Conservation (phyloP, 129 eudicot species). For the Chrysanthemum makinoi region DNA sequence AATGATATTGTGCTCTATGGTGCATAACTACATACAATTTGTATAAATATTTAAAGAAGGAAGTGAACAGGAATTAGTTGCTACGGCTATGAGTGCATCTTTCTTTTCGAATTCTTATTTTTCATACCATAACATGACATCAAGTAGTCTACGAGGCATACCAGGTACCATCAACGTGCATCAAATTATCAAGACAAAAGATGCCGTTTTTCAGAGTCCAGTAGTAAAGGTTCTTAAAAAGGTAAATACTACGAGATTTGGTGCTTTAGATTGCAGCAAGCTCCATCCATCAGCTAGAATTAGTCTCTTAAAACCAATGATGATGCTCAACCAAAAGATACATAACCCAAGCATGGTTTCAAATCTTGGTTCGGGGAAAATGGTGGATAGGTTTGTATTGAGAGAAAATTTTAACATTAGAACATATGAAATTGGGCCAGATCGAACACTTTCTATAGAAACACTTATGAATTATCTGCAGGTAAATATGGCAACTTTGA, state of each 20-base stretch:
- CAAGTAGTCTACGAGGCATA: background rate
- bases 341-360: slow-evolving; percentile 47
- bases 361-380: slow-evolving; percentile 67
- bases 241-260: slow-evolving; percentile 57
- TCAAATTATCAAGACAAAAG: slow-evolving; percentile 33
- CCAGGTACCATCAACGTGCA: background rate
- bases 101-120: background rate
- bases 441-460: slow-evolving; percentile 1
- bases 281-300: slow-evolving; percentile 68
- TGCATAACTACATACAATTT: no score
- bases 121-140: background rate
- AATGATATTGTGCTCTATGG: no score
- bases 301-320: slow-evolving; percentile 65
- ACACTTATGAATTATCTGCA: slow-evolving; percentile 14
- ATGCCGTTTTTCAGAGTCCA: slow-evolving; percentile 36
- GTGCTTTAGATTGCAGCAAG: slow-evolving; percentile 63
- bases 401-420: background rate
- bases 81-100: background rate
- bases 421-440: slow-evolving; percentile 19
- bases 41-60: no score
- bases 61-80: background rate
- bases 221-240: slow-evolving; percentile 64
- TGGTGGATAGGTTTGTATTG: slow-evolving; percentile 15
- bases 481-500: background rate
- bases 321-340: slow-evolving; percentile 75